phyloP scores from a whole-genome alignment of 2,329 filamentous ascomycete species.

The Alternaria novae-zelandiae region DNA sequence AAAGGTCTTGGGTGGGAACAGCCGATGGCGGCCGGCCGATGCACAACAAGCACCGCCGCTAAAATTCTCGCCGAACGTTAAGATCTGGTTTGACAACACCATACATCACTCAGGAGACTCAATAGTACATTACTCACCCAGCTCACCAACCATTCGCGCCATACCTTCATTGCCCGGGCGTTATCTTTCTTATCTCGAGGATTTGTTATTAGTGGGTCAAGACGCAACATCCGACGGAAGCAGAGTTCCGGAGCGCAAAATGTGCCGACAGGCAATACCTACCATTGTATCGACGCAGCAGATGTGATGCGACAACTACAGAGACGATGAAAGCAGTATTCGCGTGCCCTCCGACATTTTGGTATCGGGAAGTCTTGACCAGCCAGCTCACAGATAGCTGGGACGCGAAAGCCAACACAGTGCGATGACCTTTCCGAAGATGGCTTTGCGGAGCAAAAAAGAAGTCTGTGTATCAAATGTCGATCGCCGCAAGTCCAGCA shows the following conservation, averaged over 20 bases:
- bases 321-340: fast-evolving
- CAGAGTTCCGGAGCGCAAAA: background rate
- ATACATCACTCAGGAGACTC: background rate
- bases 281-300: background rate
- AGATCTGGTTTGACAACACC: background rate
- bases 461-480: fast-evolving
- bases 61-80: background rate
- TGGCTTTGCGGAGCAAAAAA: background rate
- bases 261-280: background rate
- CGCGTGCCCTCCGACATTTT: too few species aligned
- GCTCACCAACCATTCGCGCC: background rate
- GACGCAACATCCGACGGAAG: background rate
- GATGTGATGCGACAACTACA: background rate
- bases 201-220: background rate
- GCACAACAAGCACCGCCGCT: background rate
- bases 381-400: too few species aligned
- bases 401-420: background rate
- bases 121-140: background rate
- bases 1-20: too few species aligned
- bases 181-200: background rate
- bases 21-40: too few species aligned
- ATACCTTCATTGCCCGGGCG: background rate
- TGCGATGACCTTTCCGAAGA: background rate
- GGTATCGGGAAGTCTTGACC: too few species aligned
- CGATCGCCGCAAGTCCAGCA: background rate